These are phyloP conservation scores for Geotrichum candidum DNA, from an alignment of 1,139 yeast species.

Conservation along the genomic window DNA sequence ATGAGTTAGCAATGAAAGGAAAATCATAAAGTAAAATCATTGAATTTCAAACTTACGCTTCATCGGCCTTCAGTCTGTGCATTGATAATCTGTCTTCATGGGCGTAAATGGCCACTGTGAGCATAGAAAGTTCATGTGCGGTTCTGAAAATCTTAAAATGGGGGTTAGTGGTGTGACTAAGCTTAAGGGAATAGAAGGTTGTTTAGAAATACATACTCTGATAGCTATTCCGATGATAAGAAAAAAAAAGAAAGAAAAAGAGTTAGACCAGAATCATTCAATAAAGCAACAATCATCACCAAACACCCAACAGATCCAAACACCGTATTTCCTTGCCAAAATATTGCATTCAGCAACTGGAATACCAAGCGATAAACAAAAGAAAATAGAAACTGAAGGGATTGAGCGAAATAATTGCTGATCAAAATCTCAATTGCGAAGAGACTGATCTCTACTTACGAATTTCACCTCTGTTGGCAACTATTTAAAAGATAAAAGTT, in stretches of 20 bases:
- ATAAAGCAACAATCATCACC: background rate
- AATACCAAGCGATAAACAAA: background rate
- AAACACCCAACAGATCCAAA: background rate
- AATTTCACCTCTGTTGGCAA: constrained; percentile 95
- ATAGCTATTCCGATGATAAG: constrained; percentile 7
- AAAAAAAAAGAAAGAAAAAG: background rate
- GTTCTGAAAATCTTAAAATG: constrained; percentile 69
- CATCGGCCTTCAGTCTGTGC: constrained; percentile 65
- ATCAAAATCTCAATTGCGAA: background rate
- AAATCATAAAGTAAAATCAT: background rate
- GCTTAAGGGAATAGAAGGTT: constrained; percentile 48
- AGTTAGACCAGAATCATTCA: background rate
- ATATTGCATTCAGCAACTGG: background rate
- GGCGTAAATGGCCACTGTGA: constrained; percentile 94
- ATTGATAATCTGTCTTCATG: constrained; percentile 92
- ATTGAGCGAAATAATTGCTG: background rate
- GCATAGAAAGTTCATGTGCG: constrained; percentile 96
- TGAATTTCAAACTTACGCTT: constrained; percentile 27
- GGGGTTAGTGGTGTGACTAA: constrained; percentile 46
- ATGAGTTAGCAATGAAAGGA: background rate
- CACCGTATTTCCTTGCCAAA: background rate
- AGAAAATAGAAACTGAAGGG: background rate
- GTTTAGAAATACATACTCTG: constrained; percentile 10
- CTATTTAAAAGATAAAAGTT: constrained; percentile 37
- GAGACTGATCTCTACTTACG: constrained; percentile 34